A percentile compares a stretch with the other conserved stretches of the same genome.
Evolutionary conservation across 2,329 filamentous ascomycete genomes (phyloP).

Genomic region (Botrytis porri): DNA sequence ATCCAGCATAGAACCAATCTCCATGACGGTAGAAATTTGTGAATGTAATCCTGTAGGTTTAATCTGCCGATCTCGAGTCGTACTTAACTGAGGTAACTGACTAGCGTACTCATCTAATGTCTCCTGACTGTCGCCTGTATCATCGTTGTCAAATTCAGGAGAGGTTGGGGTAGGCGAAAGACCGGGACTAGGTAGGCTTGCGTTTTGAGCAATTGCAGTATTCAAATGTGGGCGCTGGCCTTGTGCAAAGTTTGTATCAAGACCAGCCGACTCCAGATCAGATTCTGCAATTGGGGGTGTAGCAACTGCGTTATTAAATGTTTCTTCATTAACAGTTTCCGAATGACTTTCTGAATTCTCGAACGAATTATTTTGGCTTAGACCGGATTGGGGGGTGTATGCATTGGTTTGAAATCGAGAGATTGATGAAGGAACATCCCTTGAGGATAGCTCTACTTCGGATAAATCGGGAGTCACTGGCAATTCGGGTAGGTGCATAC

Average conservation of each 20-base stretch:
- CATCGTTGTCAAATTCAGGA: constrained; percentile 48
- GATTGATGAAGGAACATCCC: constrained; percentile 18
- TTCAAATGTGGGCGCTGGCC: constrained; percentile 56
- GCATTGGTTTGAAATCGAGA: constrained; percentile 39
- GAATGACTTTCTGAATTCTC: constrained; percentile 29
- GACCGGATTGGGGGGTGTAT: constrained; percentile 47
- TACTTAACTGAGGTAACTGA: constrained; percentile 42
- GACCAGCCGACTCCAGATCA: constrained; percentile 59
- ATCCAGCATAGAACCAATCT: constrained; percentile 83
- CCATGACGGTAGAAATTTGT: constrained; percentile 53
- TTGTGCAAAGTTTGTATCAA: constrained; percentile 49
- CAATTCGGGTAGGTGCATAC: constrained; percentile 34
- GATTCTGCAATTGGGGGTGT: constrained; percentile 75
- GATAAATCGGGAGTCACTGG: constrained; percentile 59
- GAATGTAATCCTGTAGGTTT: constrained; percentile 33
- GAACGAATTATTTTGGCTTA: constrained; percentile 42
- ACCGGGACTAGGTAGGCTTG: constrained; percentile 90
- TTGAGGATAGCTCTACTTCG: constrained; percentile 47
- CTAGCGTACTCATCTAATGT: constrained; percentile 27
- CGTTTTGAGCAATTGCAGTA: constrained; percentile 75
- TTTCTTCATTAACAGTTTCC: constrained; percentile 44
- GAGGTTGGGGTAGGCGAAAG: constrained; percentile 88
- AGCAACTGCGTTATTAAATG: constrained; percentile 60
- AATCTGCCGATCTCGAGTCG: constrained; percentile 28
- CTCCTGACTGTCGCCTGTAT: constrained; percentile 38